A percentile compares a stretch with the other conserved stretches of the same genome.
These are phyloP conservation scores for Candida xiaguanensis DNA, from an alignment of 805 yeast species.

Conservation along the genomic window DNA sequence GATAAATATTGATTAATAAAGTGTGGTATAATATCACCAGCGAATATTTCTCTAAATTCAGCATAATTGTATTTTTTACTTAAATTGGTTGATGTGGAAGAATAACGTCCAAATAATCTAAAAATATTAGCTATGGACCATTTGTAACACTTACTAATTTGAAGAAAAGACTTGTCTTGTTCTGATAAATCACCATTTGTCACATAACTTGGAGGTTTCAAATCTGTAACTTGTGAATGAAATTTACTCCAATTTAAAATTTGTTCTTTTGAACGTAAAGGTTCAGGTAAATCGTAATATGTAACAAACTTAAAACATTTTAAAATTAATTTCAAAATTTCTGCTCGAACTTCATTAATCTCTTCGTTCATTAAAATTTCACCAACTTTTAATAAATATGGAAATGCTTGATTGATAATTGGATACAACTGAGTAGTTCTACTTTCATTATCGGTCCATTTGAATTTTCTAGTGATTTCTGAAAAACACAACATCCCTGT, in stretches of 20 bases:
- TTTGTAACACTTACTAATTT: slow-evolving; percentile 64
- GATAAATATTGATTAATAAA: slow-evolving; percentile 60
- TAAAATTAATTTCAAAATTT: slow-evolving; percentile 67
- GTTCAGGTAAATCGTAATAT: slow-evolving; percentile 65
- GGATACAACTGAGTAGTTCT: slow-evolving; percentile 30
- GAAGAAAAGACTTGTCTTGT: slow-evolving; percentile 49
- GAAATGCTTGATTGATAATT: slow-evolving; percentile 57
- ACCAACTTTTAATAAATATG: slow-evolving; percentile 64
- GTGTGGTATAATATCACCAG: slow-evolving; percentile 65
- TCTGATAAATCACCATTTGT: slow-evolving; percentile 46
- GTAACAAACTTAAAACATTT: slow-evolving; percentile 79
- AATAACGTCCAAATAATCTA: slow-evolving; percentile 70
- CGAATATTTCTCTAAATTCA: slow-evolving; percentile 56
- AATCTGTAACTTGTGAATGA: slow-evolving; percentile 63
- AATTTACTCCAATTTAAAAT: slow-evolving; percentile 70
- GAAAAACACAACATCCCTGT: slow-evolving; percentile 69
- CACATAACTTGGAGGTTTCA: slow-evolving; percentile 54
- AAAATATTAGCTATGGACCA: slow-evolving; percentile 83
- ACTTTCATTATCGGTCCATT: slow-evolving; percentile 63
- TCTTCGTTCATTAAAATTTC: slow-evolving; percentile 38
- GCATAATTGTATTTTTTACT: slow-evolving; percentile 50
- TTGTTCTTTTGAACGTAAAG: slow-evolving; percentile 48
- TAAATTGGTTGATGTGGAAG: slow-evolving; percentile 39
- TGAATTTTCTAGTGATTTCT: slow-evolving; percentile 65
- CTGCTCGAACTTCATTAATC: slow-evolving; percentile 47